Evolutionary conservation across 345 rosid genomes (phyloP), one percentile per base, ranked within the genome.

Genomic region (Eucalyptus regnans): DNA sequence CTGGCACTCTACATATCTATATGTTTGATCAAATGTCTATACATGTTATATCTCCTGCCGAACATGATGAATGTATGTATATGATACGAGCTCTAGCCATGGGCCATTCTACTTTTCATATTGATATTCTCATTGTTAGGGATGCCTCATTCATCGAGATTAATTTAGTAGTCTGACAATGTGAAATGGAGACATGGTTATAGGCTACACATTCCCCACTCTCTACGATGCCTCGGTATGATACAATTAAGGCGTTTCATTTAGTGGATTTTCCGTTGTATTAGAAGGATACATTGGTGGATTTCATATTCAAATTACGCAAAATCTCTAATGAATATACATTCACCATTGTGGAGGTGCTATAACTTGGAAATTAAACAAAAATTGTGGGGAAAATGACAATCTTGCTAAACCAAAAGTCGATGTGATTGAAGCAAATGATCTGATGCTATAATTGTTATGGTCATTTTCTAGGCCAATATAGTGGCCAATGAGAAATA

Each of bases 1-100:
- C 0, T 0, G 0, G 0, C 23, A 18, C 56, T 52, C 23, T 58
- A 1, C 31, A 60, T 27, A 60, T 60, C 66, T 60, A 27, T 60
- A 60, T 12, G 31, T 60, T 60, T 60, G 31, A 60, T 27, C 7
- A 5, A 0, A 60, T 60, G 37, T 62, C 18, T 12, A 29, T 62
- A 62, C 37, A 62, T 62, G 33, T 62, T 60, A 60, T 60, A 5
- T 60, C n/a, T 11, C 37, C 0, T 64, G 0, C 33, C 3, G 0
- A 0, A 64, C 37, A 29, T 14, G 18, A 9, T 14, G 33, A n/a
- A 64, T 64, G 37, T n/a, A n/a, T 64, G 33, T 64, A 64, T 7
- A 64, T 64, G 37, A 64, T 64, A 14, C 0, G 3, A 2, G 76
- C 76, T 64, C 76, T n/a, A 14, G 2, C 2, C 17, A n/a, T n/a